These are phyloP conservation scores for Paxillus ammoniavirescens DNA, from an alignment of 768 basidiomycete species.

Conservation along the genomic window DNA sequence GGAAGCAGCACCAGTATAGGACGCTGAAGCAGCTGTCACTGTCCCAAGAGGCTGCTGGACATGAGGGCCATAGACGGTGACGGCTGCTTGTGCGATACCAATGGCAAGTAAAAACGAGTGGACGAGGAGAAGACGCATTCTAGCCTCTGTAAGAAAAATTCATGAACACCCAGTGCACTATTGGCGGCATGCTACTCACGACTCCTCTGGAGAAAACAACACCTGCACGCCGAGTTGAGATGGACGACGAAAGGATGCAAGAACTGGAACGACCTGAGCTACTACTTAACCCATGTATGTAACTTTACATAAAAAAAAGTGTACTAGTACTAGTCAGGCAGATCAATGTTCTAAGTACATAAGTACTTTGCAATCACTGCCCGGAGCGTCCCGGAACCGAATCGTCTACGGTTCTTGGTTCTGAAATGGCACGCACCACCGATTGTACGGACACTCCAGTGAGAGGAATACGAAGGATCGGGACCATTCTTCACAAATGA, in stretches of 20 bases:
- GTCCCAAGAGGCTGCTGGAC: conserved; percentile 27
- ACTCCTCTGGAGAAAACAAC: conserved; percentile 10
- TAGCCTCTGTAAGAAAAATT: not conserved
- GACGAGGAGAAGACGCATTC: conserved; percentile 25
- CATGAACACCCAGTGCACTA: too few relatives aligned
- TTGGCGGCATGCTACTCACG: conserved; percentile 7
- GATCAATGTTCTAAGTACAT: too few relatives aligned
- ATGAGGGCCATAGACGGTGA: conserved; percentile 25
- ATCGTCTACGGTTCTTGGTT: too few relatives aligned
- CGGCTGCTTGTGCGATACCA: conserved; percentile 9
- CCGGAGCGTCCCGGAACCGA: too few relatives aligned
- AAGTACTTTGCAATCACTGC: too few relatives aligned
- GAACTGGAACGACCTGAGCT: not conserved
- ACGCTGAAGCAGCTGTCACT: conserved; percentile 35
- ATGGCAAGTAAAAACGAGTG: conserved; percentile 20
- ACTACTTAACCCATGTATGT: conserved; percentile 8
- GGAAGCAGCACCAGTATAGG: conserved; percentile 46
- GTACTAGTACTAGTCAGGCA: not conserved
- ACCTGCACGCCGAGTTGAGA: not conserved
- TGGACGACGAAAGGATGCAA: not conserved
- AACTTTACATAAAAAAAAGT: conserved; percentile 5
- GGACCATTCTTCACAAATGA: too few relatives aligned
- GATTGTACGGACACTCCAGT: too few relatives aligned
- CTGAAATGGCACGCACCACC: too few relatives aligned
- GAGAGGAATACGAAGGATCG: too few relatives aligned